A percentile compares a stretch with the other conserved stretches of the same genome.
phyloP scores from a whole-genome alignment of 352 stramenopile genomes.

The Phytophthora pini region DNA sequence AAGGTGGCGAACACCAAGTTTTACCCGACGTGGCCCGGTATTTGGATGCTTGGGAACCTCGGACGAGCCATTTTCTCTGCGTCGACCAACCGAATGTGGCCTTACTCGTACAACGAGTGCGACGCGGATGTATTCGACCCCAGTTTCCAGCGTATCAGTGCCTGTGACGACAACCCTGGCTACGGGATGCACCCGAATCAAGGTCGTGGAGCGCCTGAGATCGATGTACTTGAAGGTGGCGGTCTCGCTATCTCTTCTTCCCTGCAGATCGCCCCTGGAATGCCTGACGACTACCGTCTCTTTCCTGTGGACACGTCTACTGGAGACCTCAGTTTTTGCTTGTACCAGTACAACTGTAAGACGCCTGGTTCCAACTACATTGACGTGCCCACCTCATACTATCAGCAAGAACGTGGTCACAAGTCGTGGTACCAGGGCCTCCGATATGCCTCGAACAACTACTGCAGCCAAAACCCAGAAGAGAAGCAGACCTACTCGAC shows the following conservation, averaged over 20 bases:
- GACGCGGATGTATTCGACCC: slow-evolving; percentile 50
- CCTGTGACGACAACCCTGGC: slow-evolving; percentile 89
- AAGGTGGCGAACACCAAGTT: slow-evolving; percentile 59
- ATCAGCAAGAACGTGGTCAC: too few species aligned
- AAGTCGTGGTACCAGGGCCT: slow-evolving; percentile 68
- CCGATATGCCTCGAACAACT: slow-evolving; percentile 59
- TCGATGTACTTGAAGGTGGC: slow-evolving; percentile 93
- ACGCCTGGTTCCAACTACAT: slow-evolving; percentile 52
- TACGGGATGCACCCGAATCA: slow-evolving; percentile 86
- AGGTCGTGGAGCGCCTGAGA: slow-evolving; percentile 92
- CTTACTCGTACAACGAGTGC: slow-evolving; percentile 94
- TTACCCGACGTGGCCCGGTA: slow-evolving; percentile 87
- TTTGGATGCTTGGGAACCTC: slow-evolving; percentile 95
- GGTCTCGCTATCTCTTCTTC: slow-evolving; percentile 86
- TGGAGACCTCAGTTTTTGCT: slow-evolving; percentile 34
- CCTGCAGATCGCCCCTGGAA: slow-evolving; percentile 84
- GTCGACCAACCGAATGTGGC: slow-evolving; percentile 93
- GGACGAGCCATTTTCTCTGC: slow-evolving; percentile 92
- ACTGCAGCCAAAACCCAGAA: slow-evolving; percentile 31
- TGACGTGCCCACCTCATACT: too few species aligned
- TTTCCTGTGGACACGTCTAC: slow-evolving; percentile 49
- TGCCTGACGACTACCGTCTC: slow-evolving; percentile 63
- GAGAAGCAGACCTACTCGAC: slow-evolving; percentile 39
- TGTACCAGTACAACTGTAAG: slow-evolving; percentile 53
- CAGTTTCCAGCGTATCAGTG: slow-evolving; percentile 58